Conservation (phyloP, 2,329 filamentous ascomycete genomes). For the Daldinia eschscholtzii region DNA sequence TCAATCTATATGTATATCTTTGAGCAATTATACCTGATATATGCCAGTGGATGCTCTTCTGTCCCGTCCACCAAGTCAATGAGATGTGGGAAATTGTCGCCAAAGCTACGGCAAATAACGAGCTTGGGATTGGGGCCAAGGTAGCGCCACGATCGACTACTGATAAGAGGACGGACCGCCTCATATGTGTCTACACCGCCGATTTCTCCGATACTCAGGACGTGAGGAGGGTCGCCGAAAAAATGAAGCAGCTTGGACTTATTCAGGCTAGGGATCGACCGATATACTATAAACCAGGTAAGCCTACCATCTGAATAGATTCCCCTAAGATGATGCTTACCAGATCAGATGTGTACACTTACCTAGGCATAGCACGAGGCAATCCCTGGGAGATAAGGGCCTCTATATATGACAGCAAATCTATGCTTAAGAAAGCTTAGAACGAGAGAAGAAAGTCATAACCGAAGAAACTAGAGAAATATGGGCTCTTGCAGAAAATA, state of each 20-base stretch:
- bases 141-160: conserved; percentile 70
- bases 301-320: conserved; percentile 49
- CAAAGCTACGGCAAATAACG: conserved; percentile 73
- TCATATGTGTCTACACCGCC: conserved; percentile 83
- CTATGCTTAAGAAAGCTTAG: conserved; percentile 53
- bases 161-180: conserved; percentile 59
- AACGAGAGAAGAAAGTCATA: conserved; percentile 38
- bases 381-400: conserved; percentile 74
- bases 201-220: conserved; percentile 79
- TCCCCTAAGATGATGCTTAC: conserved; percentile 1
- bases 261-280: conserved; percentile 60
- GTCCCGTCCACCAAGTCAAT: conserved; percentile 65
- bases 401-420: conserved; percentile 66
- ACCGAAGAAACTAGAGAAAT: conserved; percentile 15
- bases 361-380: conserved; percentile 70
- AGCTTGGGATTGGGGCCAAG: conserved; percentile 80
- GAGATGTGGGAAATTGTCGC: conserved; percentile 76
- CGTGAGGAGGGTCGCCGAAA: conserved; percentile 74
- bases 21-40: conserved; percentile 7
- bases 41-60: conserved; percentile 79
- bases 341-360: conserved; percentile 73
- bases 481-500: conserved; percentile 15
- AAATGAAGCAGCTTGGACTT: conserved; percentile 72
- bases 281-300: conserved; percentile 84
- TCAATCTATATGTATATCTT: not conserved